phyloP scores from a whole-genome alignment of 2,329 filamentous ascomycete species.

The Parascedosporium putredinis region DNA sequence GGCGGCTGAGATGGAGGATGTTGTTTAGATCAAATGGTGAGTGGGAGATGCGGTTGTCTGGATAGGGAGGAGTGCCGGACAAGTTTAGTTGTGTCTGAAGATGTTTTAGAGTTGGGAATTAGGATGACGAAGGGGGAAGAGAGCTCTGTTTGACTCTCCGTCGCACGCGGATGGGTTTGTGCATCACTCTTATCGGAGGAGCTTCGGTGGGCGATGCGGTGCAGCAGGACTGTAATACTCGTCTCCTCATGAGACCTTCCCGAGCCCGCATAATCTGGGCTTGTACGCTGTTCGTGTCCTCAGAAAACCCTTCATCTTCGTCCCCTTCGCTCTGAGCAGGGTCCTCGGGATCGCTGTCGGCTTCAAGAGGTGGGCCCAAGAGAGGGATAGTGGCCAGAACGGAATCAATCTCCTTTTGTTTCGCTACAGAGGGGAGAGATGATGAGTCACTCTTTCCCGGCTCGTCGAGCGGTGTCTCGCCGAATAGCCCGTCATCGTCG shows the following conservation, averaged over 20 bases:
- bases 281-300: background rate
- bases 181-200: background rate
- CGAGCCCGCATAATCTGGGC: background rate
- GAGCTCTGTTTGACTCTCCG: background rate
- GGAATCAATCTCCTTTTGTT: constrained; percentile 3
- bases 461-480: too few relatives aligned
- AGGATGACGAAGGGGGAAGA: background rate
- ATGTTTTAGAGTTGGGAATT: background rate
- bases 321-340: background rate
- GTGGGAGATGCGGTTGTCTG: too few relatives aligned
- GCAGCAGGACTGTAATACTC: too few relatives aligned
- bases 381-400: background rate
- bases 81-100: too few relatives aligned
- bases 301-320: constrained; percentile 2
- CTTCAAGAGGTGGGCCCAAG: background rate
- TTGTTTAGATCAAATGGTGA: too few relatives aligned
- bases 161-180: background rate
- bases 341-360: background rate
- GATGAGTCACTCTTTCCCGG: too few relatives aligned
- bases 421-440: background rate
- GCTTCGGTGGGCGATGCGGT: too few relatives aligned
- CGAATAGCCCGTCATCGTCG: background rate
- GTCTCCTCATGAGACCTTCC: background rate
- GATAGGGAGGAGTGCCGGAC: too few relatives aligned
- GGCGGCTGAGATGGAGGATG: too few relatives aligned